Conservation (phyloP, 2,329 filamentous ascomycete species). For the Verruconis gallopava region DNA sequence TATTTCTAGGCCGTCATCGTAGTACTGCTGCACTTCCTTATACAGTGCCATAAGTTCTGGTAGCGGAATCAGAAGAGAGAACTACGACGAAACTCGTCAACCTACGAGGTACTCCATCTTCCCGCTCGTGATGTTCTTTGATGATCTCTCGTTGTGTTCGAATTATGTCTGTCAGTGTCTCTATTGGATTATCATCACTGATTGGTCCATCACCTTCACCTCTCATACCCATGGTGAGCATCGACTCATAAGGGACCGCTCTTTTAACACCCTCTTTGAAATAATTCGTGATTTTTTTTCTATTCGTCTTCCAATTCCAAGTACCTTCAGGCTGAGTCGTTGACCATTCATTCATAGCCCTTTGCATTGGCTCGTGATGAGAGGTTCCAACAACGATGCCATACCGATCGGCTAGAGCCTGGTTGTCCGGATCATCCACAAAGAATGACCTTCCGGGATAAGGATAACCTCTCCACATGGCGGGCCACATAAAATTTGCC, state of each 20-base stretch:
- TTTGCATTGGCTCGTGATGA: conserved; percentile 60
- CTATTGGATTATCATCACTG: conserved; percentile 43
- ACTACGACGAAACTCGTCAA: conserved; percentile 31
- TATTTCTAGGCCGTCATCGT: conserved; percentile 47
- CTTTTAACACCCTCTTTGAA: conserved; percentile 54
- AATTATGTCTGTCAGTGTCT: conserved; percentile 48
- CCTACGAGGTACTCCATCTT: conserved; percentile 22
- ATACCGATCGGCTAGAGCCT: conserved; percentile 59
- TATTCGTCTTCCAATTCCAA: conserved; percentile 61
- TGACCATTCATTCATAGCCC: conserved; percentile 42
- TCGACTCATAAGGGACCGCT: conserved; percentile 50
- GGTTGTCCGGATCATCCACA: conserved; percentile 55
- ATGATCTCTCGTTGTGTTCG: conserved; percentile 47
- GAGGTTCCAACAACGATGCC: conserved; percentile 61
- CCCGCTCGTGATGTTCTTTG: conserved; percentile 39
- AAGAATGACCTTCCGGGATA: conserved; percentile 59
- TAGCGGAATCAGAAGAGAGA: conserved; percentile 46
- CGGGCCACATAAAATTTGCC: conserved; percentile 66
- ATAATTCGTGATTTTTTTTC: conserved; percentile 53
- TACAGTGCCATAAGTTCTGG: conserved; percentile 65
- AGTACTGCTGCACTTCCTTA: conserved; percentile 58
- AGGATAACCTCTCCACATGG: too few species aligned
- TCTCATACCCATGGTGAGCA: conserved; percentile 57
- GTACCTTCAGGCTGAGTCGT: conserved; percentile 38
- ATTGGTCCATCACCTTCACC: conserved; percentile 55